A percentile compares a stretch with the other conserved stretches of the same genome.
Evolutionary conservation across 192 early-diverging fungal genomes (phyloP).

Genomic region (Coemansia interrupta): DNA sequence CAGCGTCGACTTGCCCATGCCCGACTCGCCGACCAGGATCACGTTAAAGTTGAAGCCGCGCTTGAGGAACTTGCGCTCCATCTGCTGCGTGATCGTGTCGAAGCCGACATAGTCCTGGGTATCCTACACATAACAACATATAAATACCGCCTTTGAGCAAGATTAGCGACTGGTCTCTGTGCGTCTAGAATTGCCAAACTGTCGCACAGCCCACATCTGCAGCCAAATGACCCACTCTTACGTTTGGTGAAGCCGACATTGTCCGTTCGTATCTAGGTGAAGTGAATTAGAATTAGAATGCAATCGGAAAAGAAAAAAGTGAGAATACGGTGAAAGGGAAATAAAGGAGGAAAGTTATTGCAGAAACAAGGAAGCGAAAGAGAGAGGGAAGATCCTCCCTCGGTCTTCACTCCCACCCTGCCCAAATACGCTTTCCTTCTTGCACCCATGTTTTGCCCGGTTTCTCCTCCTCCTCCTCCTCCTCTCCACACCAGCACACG

Average conservation of each 20-base stretch:
- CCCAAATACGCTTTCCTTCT: no score
- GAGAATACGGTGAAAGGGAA: slow-evolving; percentile 3
- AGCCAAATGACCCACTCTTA: slow-evolving; percentile 6
- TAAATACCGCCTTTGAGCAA: not conserved
- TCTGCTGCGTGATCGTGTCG: slow-evolving; percentile 94
- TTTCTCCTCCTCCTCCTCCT: no score
- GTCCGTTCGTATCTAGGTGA: slow-evolving; percentile 4
- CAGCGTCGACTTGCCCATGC: slow-evolving; percentile 96
- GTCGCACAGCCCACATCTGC: no score
- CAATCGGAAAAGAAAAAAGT: slow-evolving; percentile 8
- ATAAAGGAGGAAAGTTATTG: slow-evolving; percentile 3
- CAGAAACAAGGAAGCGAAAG: not conserved
- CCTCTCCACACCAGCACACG: no score
- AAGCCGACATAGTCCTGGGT: slow-evolving; percentile 95
- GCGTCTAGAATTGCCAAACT: no score
- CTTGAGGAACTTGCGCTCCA: slow-evolving; percentile 96
- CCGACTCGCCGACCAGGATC: slow-evolving; percentile 96
- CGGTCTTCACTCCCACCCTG: no score
- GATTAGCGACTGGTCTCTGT: no score
- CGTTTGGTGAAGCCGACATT: slow-evolving; percentile 35
- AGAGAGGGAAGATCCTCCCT: not conserved
- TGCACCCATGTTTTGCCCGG: no score
- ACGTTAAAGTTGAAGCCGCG: slow-evolving; percentile 97
- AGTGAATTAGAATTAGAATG: slow-evolving; percentile 8
- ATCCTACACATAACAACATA: slow-evolving; percentile 39